Base-by-base conservation (phyloP, 805 yeast species). In the Yamadazyma paraphyllophila region DNA sequence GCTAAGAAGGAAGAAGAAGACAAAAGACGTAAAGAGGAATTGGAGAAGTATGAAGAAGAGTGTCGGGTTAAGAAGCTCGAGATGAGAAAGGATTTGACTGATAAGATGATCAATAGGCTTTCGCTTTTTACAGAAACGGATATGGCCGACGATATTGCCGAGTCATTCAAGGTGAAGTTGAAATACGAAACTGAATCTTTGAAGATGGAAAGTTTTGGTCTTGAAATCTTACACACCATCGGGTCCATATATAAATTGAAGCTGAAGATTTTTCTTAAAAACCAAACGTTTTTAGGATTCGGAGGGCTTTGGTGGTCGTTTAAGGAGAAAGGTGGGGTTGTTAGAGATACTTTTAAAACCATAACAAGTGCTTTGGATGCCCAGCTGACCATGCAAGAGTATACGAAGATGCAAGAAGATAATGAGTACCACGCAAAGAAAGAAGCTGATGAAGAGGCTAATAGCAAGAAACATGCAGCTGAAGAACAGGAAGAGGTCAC, bases 171-270 rank as follows among this genome's bases (percentile, higher is more conserved):
- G 48, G 74, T 73, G 45, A 84, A 86, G 61, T 76, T 87, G 54
- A 75, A 74, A 50, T 81, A 83, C 57, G 98, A 94, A 63, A 96
- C 96, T 12, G 94, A 91, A 59, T 71, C 82, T 25, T 71, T 87
- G 52, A 86, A 85, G 55, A 78, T 84, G 81, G 94, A 87, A 62
- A 85, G 92, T 16, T 87, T 87, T 65, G 95, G 95, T n/a, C 65
- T 85, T 27, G 90, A 87, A 58, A 85, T 87, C 30, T 73, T 88
- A 39, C 94, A 87, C 55, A 77, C 88, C 0, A 77, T 87, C 44
- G 95, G 94, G 17, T 74, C 78, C 43, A 78, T 83, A 2, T 87
- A 87, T 59, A 68, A 73, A 49, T 76, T 83, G 56, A 84, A 85
- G 59, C 84, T 82, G 24, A 76, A 76, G 47, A 78, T 85, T 14